phyloP scores from a whole-genome alignment of 345 rosid genomes.

The Euphorbia lathyris region DNA sequence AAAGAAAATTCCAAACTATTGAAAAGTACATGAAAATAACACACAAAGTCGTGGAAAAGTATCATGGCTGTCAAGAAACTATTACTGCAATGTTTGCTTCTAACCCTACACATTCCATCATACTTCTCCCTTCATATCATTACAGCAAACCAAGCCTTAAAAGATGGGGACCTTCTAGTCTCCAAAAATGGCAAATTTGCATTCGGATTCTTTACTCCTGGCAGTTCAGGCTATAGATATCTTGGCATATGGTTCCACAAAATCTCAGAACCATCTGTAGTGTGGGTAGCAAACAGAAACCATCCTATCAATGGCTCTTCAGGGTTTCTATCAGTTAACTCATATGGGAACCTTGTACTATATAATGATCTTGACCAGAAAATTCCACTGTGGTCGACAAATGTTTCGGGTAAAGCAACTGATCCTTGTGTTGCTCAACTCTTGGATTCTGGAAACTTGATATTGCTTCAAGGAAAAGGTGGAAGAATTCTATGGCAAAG shows the following conservation, averaged over 20 bases:
- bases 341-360: constrained; percentile 26
- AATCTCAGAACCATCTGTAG: not conserved
- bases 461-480: not conserved
- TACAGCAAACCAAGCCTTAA: constrained; percentile 9
- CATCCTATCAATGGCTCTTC: constrained; percentile 1
- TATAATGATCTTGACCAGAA: not conserved
- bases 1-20: too few species aligned
- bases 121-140: constrained; percentile 5
- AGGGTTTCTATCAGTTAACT: not conserved
- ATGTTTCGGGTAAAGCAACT: not conserved
- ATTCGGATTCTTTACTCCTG: constrained; percentile 14
- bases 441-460: constrained; percentile 28
- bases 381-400: constrained; percentile 3
- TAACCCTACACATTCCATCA: not conserved
- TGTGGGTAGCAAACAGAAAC: constrained; percentile 18
- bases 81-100: not conserved
- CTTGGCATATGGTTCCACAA: constrained; percentile 17
- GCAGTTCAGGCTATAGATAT: constrained; percentile 6
- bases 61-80: not conserved
- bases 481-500: constrained; percentile 32
- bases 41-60: too few species aligned
- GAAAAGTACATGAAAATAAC: too few species aligned
- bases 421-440: constrained; percentile 9
- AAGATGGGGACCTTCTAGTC: constrained; percentile 11
- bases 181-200: not conserved